Conservation (phyloP, 2,329 filamentous ascomycete species). For the Thelonectria discophora region DNA sequence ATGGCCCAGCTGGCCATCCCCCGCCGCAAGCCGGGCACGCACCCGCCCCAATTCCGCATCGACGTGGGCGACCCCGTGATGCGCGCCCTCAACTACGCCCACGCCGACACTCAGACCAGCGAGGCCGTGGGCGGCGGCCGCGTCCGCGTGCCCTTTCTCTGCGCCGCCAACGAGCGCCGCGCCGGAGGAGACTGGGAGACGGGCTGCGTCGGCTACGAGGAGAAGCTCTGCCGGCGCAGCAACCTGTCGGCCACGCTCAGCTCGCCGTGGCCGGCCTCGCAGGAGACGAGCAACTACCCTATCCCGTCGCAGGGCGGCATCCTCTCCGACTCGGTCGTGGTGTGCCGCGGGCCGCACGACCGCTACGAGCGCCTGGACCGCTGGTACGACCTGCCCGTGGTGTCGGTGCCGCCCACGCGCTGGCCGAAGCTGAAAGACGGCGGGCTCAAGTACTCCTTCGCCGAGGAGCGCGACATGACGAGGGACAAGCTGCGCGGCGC, state of each 20-base stretch:
- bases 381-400: constrained; percentile 72
- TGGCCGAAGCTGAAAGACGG: constrained; percentile 76
- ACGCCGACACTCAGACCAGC: constrained; percentile 50
- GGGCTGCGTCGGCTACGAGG: constrained; percentile 60
- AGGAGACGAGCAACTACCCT: constrained; percentile 68
- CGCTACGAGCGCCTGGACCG: constrained; percentile 65
- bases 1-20: constrained; percentile 56
- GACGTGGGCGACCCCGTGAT: constrained; percentile 67
- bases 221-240: constrained; percentile 77
- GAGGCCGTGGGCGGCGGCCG: constrained; percentile 45
- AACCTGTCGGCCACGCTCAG: constrained; percentile 75
- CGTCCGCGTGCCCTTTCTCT: constrained; percentile 70
- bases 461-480: constrained; percentile 75
- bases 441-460: constrained; percentile 76
- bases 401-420: constrained; percentile 76
- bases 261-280: constrained; percentile 63
- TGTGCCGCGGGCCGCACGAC: constrained; percentile 76
- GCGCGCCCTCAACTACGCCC: constrained; percentile 66
- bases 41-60: constrained; percentile 60
- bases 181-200: constrained; percentile 85
- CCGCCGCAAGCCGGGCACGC: constrained; percentile 47
- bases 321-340: constrained; percentile 74
- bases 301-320: constrained; percentile 76
- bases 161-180: constrained; percentile 78
- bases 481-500: constrained; percentile 76